Evolutionary conservation across 148 eudicot species (phyloP).

Genomic region (Pouteria glomerata): DNA sequence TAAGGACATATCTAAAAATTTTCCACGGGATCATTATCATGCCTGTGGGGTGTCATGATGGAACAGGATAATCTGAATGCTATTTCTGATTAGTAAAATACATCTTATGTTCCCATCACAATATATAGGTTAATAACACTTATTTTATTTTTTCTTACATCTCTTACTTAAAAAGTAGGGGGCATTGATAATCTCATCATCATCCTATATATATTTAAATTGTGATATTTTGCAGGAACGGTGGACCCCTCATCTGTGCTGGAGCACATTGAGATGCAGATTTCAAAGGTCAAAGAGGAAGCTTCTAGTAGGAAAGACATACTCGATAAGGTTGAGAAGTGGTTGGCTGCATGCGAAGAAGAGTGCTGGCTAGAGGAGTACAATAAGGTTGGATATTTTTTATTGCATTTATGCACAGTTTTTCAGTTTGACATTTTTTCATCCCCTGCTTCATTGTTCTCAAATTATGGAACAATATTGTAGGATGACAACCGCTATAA

Average conservation of each 20-base stretch:
- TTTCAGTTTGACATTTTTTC: background rate
- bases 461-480: background rate
- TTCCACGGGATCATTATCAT: background rate
- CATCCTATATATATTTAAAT: background rate
- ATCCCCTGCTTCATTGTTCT: conserved; percentile 1
- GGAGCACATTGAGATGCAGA: conserved; percentile 64
- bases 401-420: conserved; percentile 8
- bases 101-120: background rate
- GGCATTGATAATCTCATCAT: background rate
- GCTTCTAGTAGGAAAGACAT: conserved; percentile 84
- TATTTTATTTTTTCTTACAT: background rate
- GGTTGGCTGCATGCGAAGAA: conserved; percentile 89
- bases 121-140: background rate
- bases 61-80: background rate
- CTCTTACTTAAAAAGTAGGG: background rate
- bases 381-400: conserved; percentile 42
- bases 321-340: conserved; percentile 71
- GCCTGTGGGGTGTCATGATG: background rate
- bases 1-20: background rate
- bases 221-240: conserved; percentile 37
- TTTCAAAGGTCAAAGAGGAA: conserved; percentile 68
- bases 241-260: conserved; percentile 48
- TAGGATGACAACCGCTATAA: conserved; percentile 81
- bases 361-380: conserved; percentile 91
- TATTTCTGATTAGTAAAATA: background rate